Evolutionary conservation across 2,329 filamentous ascomycete genomes (phyloP).

Genomic region (Davidsoniella neocaledoniae): DNA sequence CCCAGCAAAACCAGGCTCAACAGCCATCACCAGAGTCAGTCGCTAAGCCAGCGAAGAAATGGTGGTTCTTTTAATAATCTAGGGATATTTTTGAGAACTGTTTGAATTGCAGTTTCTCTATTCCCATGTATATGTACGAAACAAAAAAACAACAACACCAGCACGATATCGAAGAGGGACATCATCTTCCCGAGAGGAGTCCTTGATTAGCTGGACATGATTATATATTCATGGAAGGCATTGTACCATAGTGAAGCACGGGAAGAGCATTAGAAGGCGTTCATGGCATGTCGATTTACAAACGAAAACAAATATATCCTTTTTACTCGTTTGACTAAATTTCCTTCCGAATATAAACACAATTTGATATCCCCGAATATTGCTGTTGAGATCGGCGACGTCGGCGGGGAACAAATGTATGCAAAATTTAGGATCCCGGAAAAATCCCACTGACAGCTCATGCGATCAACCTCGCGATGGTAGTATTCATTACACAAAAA

Average conservation of each 20-base stretch:
- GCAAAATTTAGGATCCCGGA: no score
- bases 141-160: no score
- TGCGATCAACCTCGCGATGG: no score
- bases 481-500: no score
- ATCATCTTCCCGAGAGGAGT: not conserved
- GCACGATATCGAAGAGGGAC: no score
- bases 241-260: constrained; percentile 10
- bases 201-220: constrained; percentile 24
- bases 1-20: constrained; percentile 2
- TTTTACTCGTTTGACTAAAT: not conserved
- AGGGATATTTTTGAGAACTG: not conserved
- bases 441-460: no score
- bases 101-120: not conserved
- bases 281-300: constrained; percentile 17
- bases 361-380: no score
- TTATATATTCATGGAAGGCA: constrained; percentile 20
- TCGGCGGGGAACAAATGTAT: no score
- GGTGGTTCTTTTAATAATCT: constrained; percentile 11
- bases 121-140: not conserved
- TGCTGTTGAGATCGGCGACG: no score
- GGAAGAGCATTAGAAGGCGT: constrained; percentile 29
- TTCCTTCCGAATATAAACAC: no score
- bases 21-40: constrained; percentile 1
- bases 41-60: constrained; percentile 15
- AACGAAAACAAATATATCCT: not conserved